phyloP scores from a whole-genome alignment of 345 rosid genomes.

The Bretschneidera sinensis region DNA sequence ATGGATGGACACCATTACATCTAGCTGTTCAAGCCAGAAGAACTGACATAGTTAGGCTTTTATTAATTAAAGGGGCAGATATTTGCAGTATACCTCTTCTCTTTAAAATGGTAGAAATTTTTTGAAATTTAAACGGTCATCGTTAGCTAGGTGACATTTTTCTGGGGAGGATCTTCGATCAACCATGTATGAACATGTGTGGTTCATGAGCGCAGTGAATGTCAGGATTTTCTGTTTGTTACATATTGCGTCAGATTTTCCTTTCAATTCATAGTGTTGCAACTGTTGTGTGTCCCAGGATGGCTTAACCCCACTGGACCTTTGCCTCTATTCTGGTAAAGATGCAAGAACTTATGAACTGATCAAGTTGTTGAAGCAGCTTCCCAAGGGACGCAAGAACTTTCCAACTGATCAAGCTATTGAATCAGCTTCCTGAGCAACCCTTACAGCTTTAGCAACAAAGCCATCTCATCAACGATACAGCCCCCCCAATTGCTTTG shows the following conservation, averaged over 20 bases:
- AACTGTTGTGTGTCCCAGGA: conserved; percentile 37
- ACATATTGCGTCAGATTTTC: no score
- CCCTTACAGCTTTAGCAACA: no score
- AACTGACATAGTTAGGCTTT: conserved; percentile 72
- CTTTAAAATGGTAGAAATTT: neutral
- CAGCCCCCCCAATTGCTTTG: no score
- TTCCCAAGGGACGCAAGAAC: conserved; percentile 35
- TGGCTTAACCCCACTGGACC: conserved; percentile 75
- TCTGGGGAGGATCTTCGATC: neutral
- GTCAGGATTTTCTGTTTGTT: no score
- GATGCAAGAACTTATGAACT: conserved; percentile 61
- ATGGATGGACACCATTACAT: conserved; percentile 97
- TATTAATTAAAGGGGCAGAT: conserved; percentile 79
- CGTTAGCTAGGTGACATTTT: neutral
- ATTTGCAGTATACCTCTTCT: no score
- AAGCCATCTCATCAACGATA: no score
- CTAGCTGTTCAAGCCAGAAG: conserved; percentile 85
- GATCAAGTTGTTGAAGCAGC: conserved; percentile 70
- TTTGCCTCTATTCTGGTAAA: conserved; percentile 67
- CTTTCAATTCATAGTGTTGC: neutral
- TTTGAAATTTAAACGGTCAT: neutral
- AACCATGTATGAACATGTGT: neutral
- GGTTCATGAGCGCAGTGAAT: neutral
- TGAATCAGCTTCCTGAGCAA: neutral
- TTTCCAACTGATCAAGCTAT: conserved; percentile 9